These are phyloP conservation scores for Podaxis sp. DNA, from an alignment of 768 basidiomycete species.

Conservation along the genomic window DNA sequence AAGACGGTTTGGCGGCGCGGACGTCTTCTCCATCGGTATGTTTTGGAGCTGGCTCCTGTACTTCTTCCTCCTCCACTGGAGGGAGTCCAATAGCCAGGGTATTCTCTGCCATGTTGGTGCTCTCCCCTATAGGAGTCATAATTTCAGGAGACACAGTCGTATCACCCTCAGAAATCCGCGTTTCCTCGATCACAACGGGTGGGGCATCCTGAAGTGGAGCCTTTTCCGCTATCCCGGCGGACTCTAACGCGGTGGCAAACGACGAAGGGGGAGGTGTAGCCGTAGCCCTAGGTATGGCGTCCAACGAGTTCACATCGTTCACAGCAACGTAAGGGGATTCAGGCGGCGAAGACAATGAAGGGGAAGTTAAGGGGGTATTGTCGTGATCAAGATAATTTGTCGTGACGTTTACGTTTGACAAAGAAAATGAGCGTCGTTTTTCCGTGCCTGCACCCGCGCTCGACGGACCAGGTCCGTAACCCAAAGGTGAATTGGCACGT, in stretches of 20 bases:
- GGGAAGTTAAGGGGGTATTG: slow-evolving; percentile 28
- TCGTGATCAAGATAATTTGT: slow-evolving; percentile 19
- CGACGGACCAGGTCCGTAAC: slow-evolving; percentile 7
- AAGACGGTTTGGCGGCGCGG: neutral
- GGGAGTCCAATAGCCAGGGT: slow-evolving; percentile 1
- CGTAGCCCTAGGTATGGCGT: neutral
- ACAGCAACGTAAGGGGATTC: slow-evolving; percentile 19
- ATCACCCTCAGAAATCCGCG: neutral
- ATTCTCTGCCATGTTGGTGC: neutral
- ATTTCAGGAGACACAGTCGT: neutral
- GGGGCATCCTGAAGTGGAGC: neutral
- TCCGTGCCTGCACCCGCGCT: slow-evolving; percentile 16
- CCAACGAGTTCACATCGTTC: neutral
- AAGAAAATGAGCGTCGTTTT: slow-evolving; percentile 29
- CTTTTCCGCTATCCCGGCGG: neutral
- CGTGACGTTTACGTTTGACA: slow-evolving; percentile 25
- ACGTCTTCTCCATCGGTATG: neutral
- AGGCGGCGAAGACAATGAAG: slow-evolving; percentile 28
- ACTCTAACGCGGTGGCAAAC: slow-evolving; percentile 3
- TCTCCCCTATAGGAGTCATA: neutral
- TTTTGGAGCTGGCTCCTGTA: neutral
- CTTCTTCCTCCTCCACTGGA: neutral
- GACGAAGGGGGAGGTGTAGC: neutral
- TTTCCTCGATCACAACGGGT: neutral
- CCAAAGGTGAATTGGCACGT: slow-evolving; percentile 15